These are phyloP conservation scores for Botrytis medusae DNA, from an alignment of 2,329 filamentous ascomycete genomes.

Conservation along the genomic window DNA sequence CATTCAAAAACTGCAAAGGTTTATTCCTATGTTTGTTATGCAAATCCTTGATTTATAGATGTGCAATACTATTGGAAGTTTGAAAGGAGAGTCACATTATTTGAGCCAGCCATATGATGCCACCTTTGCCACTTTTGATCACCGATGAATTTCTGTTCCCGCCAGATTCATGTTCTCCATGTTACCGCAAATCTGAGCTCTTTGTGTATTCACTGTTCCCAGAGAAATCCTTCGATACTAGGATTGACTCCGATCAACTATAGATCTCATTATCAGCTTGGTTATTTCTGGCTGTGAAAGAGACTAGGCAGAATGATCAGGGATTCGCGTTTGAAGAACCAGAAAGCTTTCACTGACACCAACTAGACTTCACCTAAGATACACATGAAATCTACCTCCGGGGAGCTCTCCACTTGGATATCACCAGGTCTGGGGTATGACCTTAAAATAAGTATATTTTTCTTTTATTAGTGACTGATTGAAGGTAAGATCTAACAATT, in stretches of 20 bases:
- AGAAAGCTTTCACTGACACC: background rate
- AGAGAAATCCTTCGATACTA: background rate
- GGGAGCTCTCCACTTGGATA: background rate
- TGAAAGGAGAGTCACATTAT: background rate
- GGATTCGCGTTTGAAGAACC: background rate
- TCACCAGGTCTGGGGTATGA: background rate
- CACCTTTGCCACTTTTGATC: background rate
- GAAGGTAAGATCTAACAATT: accelerated
- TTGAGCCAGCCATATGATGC: background rate
- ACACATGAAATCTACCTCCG: background rate
- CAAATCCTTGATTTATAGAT: background rate
- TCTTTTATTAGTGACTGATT: background rate
- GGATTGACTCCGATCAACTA: background rate
- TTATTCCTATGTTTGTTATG: background rate
- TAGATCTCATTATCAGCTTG: background rate
- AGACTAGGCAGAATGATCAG: background rate
- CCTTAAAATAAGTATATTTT: accelerated
- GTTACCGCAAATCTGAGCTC: background rate
- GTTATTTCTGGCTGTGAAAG: background rate
- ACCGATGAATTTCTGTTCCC: background rate
- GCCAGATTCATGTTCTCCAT: background rate
- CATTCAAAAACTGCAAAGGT: background rate
- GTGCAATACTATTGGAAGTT: background rate
- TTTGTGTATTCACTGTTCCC: background rate
- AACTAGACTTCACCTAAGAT: background rate